phyloP scores from a whole-genome alignment of 192 early-diverging fungal species.

The Coemansia sp. region DNA sequence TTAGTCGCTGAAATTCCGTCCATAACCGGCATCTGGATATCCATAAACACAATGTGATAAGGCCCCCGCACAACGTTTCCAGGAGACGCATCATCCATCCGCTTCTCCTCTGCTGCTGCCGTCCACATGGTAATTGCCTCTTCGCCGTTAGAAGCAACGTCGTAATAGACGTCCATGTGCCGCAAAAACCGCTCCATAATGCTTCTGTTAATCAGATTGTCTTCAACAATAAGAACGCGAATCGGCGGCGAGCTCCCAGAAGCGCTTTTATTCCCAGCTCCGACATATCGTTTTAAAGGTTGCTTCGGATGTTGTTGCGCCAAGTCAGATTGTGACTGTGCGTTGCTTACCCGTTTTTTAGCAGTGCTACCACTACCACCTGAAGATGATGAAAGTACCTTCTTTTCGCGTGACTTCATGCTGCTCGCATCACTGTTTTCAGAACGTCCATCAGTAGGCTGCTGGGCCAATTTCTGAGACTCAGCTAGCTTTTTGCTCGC shows the following conservation, averaged over 20 bases:
- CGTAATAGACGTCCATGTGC: slow-evolving; percentile 67
- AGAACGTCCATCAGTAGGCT: slow-evolving; percentile 1
- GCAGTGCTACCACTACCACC: neutral
- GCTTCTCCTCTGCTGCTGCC: slow-evolving; percentile 28
- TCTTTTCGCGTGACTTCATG: slow-evolving; percentile 1
- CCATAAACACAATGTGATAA: slow-evolving; percentile 76
- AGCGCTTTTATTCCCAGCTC: neutral
- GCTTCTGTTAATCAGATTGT: slow-evolving; percentile 71
- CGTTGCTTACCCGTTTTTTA: neutral
- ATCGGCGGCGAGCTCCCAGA: slow-evolving; percentile 42
- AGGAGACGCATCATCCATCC: too few species aligned
- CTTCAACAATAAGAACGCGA: slow-evolving; percentile 80
- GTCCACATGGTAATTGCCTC: slow-evolving; percentile 82
- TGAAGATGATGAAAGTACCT: slow-evolving; percentile 3
- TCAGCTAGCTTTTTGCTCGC: slow-evolving; percentile 36
- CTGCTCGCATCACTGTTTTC: slow-evolving; percentile 4
- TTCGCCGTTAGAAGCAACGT: slow-evolving; percentile 75
- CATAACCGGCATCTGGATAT: slow-evolving; percentile 89
- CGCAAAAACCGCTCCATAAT: slow-evolving; percentile 72
- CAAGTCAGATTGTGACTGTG: neutral
- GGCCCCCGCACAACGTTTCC: slow-evolving; percentile 10
- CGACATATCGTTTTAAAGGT: neutral
- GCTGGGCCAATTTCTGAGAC: slow-evolving; percentile 15
- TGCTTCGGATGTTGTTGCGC: too few species aligned
- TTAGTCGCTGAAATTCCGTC: slow-evolving; percentile 83